Base-by-base conservation (phyloP, 208 protist species). In the Trypanosoma melophagium region DNA sequence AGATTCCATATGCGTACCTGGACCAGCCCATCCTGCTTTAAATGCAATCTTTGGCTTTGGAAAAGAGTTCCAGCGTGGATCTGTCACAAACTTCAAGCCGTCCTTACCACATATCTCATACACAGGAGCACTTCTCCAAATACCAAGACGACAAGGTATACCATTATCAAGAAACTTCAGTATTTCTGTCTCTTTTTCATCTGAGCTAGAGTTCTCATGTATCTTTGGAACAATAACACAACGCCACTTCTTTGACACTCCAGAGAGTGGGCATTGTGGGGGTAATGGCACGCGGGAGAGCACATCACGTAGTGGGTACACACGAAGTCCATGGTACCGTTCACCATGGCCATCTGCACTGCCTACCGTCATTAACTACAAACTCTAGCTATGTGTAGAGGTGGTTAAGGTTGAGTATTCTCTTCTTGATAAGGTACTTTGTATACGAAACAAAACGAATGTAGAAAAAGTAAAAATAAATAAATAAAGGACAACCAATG, bases 21-120 rank as follows among this genome's bases (percentile, higher is more conserved):
- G 86, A 3, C 73, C 72, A 17, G 85, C 90, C 92, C 92, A 97
- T 24, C 85, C 86, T 3, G 72, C 71, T 24, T 83, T 82, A 41
- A 96, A 79, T 8, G 88, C 87, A 52, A 96, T 91, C 65, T 94
- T 83, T n/a, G 83, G 86, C 49, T 83, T 89, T 0, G 81, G 81
- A 59, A 96, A 93, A 0, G 28, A 50, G 49, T 92, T 84, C 79
- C 84, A 92, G 10, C 60, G 71, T 16, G 53, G 21, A 22, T 79
- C 77, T 2, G 56, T 83, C 17, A 96, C 31, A 74, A 82, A 94
- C 2, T 54, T 55, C 31, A 96, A 45, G 13, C 74, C 80, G 61
- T 93, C 82, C 0, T 22, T 35, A 7, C 79, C 82, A 58, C 66
- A 76, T 7, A 42, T 56, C 0, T 77, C 71, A 65, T 92, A 64